phyloP scores from a whole-genome alignment of 1,284 basidiomycete species.

The Trichosporon sp. region DNA sequence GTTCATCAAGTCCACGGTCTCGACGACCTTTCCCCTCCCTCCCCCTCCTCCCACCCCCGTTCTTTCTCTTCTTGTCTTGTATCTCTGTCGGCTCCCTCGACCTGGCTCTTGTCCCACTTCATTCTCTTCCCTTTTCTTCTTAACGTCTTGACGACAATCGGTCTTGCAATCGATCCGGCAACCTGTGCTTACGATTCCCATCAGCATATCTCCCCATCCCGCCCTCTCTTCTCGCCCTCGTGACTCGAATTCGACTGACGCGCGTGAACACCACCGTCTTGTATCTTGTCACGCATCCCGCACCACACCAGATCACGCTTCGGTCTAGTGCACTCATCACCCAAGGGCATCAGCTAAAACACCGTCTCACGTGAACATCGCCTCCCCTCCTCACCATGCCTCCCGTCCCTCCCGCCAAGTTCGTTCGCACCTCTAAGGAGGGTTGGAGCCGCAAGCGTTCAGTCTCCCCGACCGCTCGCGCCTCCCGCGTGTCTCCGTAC shows the following conservation, averaged over 20 bases:
- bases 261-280: neutral
- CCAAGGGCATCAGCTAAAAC: neutral
- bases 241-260: neutral
- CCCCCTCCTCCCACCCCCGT: neutral
- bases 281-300: constrained; percentile 6
- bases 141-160: constrained; percentile 5
- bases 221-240: neutral
- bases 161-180: constrained; percentile 6
- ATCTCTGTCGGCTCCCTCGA: constrained; percentile 7
- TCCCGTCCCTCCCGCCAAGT: constrained; percentile 36
- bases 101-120: constrained; percentile 8
- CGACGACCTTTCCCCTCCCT: neutral
- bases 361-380: neutral
- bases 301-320: neutral
- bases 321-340: neutral
- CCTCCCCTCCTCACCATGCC: constrained; percentile 30
- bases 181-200: constrained; percentile 14
- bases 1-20: constrained; percentile 4
- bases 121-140: constrained; percentile 9
- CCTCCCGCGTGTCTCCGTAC: constrained; percentile 20
- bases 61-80: constrained; percentile 5
- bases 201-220: neutral
- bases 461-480: constrained; percentile 30
- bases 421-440: constrained; percentile 41
- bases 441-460: constrained; percentile 43